Base-by-base conservation (phyloP, 306 rosid species). In the Senna siamea region DNA sequence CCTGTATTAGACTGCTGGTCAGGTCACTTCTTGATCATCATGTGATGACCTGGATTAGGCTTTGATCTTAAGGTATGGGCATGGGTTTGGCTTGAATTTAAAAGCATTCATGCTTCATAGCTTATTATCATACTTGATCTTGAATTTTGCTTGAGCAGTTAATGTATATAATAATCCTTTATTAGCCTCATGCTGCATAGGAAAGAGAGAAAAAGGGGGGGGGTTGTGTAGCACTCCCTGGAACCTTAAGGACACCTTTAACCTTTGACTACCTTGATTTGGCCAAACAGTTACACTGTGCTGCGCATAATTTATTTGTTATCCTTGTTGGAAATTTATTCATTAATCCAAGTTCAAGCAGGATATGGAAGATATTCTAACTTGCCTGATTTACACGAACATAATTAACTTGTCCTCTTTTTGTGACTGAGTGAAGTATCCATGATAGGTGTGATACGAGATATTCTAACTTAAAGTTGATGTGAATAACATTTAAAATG, bases 391-490 rank as follows among this genome's bases (percentile, higher is more conserved):
- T 41, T 41, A 41, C 37, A 3, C 23, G n/a, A 51, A 23, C 74
- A 35, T 8, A 13, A 18, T 35, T 35, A 18, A 35, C 63, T 38
- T 35, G 53, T 2, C 54, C 10, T 41, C 9, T 3, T 65, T 23
- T 52, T 72, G 28, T 26, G 17, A 57, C 46, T n/a, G 44, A 56
- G 11, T 37, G 47, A 23, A 23, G 23, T 48, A 4, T 48, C n/a
- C 23, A 32, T 7, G 50, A 60, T 48, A 47, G 50, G 23, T 72
- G 60, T 47, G 70, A 60, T 60, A n/a, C n/a, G 34, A 44, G 63
- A 4, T 34, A 20, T 47, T 11, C 6, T 50, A 32, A 17, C 32
- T 26, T n/a, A 56, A 55, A n/a, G 0, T 34, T 8, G 23, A 6
- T 50, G 22, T n/a, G 6, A 50, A n/a, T 50, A 17, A 17, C 6